Evolutionary conservation across 768 basidiomycete species (phyloP), one percentile per base, ranked within the genome.

Genomic region (Agrocybe praecox): DNA sequence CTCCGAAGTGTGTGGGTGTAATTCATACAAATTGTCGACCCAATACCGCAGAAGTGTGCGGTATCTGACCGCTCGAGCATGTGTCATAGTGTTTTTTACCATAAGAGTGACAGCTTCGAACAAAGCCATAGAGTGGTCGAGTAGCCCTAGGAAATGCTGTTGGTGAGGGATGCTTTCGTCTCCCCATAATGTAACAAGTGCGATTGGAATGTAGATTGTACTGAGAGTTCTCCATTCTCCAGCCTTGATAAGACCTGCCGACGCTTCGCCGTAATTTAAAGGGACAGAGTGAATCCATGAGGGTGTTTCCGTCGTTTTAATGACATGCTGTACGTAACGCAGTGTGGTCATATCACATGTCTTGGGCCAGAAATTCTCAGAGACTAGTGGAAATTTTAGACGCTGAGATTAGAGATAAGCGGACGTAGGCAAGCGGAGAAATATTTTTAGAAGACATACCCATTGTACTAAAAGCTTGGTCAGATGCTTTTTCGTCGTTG

Each of bases 191-290:
- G 65, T 60, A 18, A 70, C 58, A 1, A 79, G 61, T 5, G 74
- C 67, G 6, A 73, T 58, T 0, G 71, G 74, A 22, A 78, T 65
- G 50, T 76, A 55, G 8, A 73, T 47, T 0, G 66, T 64, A 18
- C 72, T 69, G 9, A 75, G 56, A 0, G 63, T 66, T 0, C 70
- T 63, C 78, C 77, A 80, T 58, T 76, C 59, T 46, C 74, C 70
- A 14, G 74, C 66, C 24, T 71, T 72, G 19, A 73, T 56, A 48
- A 71, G 72, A 17, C 69, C 66, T 26, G 69, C 62, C 0, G 48
- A 26, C 4, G 63, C 49, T 18, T 58, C 40, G 15, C 67, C 66
- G 18, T 69, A 51, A 44, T 69, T 55, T 33, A 26, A 10, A 2
- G 72, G 67, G 1, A 67, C 57, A 6, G 59, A 60, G 11, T 59